A percentile compares a stretch with the other conserved stretches of the same genome.
These are phyloP conservation scores for Tillandsia fasciculata DNA, from an alignment of 176 grass and related monocot genomes.

Conservation along the genomic window DNA sequence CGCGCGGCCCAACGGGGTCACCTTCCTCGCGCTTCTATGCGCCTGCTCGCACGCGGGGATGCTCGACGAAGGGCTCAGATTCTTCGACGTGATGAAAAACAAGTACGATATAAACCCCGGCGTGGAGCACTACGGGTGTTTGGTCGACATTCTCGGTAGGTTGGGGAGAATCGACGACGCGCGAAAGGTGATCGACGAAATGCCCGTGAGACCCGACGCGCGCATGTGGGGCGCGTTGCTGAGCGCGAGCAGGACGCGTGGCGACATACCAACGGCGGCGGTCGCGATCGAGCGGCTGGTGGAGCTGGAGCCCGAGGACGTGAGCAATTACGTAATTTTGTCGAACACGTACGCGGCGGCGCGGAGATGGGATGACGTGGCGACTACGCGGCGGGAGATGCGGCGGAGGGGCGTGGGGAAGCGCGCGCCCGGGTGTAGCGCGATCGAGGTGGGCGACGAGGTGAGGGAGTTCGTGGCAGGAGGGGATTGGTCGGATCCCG, in stretches of 20 bases:
- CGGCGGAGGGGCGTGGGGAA: conserved; percentile 41
- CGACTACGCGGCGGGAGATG: conserved; percentile 33
- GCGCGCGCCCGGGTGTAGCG: conserved; percentile 41
- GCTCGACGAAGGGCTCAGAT: conserved; percentile 30
- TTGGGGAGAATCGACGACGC: conserved; percentile 23
- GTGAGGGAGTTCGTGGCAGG: conserved; percentile 50
- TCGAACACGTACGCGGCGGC: conserved; percentile 39
- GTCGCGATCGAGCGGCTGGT: conserved; percentile 30
- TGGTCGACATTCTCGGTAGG: conserved; percentile 42
- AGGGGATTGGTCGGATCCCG: conserved; percentile 23
- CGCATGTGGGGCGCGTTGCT: conserved; percentile 68
- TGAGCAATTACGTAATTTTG: conserved; percentile 46
- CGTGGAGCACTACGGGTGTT: conserved; percentile 57
- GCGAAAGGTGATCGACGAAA: conserved; percentile 14
- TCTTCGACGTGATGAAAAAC: conserved; percentile 37
- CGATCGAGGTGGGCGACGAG: conserved; percentile 60
- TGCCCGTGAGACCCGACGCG: conserved; percentile 34
- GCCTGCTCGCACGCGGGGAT: conserved; percentile 59
- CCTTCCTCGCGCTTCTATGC: conserved; percentile 43
- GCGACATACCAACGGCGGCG: conserved; percentile 30
- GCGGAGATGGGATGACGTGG: conserved; percentile 35
- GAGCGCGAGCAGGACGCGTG: conserved; percentile 36
- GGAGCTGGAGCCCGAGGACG: conserved; percentile 36
- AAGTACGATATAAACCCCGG: conserved; percentile 22
- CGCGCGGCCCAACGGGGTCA: conserved; percentile 41